phyloP scores from a whole-genome alignment of 2,329 filamentous ascomycete genomes.

The Camptophora hylomeconis region DNA sequence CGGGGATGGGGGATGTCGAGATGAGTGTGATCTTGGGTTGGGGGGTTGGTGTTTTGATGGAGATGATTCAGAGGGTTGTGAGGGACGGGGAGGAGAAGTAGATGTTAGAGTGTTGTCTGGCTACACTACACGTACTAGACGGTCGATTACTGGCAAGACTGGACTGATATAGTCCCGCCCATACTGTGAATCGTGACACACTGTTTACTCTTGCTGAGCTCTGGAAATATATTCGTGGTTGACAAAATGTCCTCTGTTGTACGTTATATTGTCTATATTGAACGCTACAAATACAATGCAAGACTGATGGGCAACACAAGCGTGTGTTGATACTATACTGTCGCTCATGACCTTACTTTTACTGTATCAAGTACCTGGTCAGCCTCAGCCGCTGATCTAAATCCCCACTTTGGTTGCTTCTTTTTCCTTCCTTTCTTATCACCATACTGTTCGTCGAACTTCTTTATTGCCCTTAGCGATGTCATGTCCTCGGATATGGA shows the following conservation, averaged over 20 bases:
- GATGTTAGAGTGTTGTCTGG: too few species aligned
- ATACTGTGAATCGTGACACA: too few species aligned
- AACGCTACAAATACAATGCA: too few species aligned
- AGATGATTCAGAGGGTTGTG: slow-evolving; percentile 38
- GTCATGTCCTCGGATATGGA: slow-evolving; percentile 92
- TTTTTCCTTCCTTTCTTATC: slow-evolving; percentile 58
- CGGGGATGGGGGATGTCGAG: slow-evolving; percentile 38
- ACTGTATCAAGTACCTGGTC: slow-evolving; percentile 24
- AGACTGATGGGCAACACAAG: too few species aligned
- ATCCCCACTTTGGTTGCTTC: slow-evolving; percentile 42
- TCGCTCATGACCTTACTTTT: slow-evolving; percentile 27
- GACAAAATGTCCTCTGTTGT: too few species aligned
- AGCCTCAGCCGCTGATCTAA: slow-evolving; percentile 26
- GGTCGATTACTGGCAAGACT: neutral
- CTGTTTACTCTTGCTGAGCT: too few species aligned
- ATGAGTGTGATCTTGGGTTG: slow-evolving; percentile 54
- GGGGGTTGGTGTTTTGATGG: too few species aligned
- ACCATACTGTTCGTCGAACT: slow-evolving; percentile 92
- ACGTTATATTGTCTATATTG: too few species aligned
- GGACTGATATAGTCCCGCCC: too few species aligned
- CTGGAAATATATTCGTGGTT: too few species aligned
- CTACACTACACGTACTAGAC: too few species aligned
- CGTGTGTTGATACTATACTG: neutral
- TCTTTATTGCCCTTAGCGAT: slow-evolving; percentile 70
- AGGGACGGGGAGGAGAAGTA: too few species aligned